These are phyloP conservation scores for Boletus reticulatus DNA, from an alignment of 768 basidiomycete species.

Conservation along the genomic window DNA sequence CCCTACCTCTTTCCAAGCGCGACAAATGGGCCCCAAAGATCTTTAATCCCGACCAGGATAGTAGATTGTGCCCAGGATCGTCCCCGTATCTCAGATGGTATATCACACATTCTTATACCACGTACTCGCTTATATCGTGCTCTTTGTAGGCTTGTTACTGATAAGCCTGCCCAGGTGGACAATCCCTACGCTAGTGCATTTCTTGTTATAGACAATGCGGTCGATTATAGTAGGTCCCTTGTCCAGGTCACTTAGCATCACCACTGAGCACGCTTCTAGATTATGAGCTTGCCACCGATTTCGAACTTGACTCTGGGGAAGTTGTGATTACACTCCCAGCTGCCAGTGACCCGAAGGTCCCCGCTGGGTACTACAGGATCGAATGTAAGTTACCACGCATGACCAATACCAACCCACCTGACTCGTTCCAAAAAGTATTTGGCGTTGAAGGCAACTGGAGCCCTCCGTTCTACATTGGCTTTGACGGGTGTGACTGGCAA, in stretches of 20 bases:
- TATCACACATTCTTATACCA: constrained; percentile 3
- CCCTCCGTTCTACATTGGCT: constrained; percentile 24
- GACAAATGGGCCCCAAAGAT: no score
- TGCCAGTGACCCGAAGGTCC: no score
- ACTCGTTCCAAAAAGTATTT: constrained; percentile 24
- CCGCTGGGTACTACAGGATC: no score
- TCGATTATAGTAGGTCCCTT: constrained; percentile 22
- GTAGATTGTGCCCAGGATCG: not conserved
- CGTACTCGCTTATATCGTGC: not conserved
- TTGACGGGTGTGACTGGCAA: no score
- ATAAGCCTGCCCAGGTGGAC: constrained; percentile 33
- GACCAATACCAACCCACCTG: not conserved
- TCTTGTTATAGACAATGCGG: constrained; percentile 19
- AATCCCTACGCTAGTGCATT: constrained; percentile 28
- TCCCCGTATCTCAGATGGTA: constrained; percentile 26
- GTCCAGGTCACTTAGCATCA: not conserved
- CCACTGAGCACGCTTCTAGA: constrained; percentile 17
- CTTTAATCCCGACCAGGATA: constrained; percentile 14
- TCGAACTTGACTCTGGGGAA: constrained; percentile 13
- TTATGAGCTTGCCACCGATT: constrained; percentile 20
- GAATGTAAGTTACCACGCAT: constrained; percentile 1
- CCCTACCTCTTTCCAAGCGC: no score
- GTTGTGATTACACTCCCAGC: no score
- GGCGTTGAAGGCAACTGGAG: constrained; percentile 30
- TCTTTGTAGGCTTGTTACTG: constrained; percentile 2